phyloP scores from a whole-genome alignment of 176 grass and related monocot species.

The Aegilops umbellulata region DNA sequence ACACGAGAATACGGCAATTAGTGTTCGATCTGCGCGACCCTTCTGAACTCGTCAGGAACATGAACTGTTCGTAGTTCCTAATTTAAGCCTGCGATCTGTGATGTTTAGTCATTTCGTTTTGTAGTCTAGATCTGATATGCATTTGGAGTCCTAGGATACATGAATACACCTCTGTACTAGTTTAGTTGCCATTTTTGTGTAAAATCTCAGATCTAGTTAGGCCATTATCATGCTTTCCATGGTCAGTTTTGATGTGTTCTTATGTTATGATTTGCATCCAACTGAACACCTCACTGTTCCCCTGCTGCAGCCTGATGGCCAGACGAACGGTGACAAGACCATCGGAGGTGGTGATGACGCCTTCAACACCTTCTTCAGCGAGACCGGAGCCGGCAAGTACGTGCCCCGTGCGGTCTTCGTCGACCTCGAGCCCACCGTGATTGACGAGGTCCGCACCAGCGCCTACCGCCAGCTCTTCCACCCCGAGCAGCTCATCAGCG shows the following conservation, averaged over 20 bases:
- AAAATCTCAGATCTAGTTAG: background rate
- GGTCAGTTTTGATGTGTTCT: background rate
- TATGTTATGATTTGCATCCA: background rate
- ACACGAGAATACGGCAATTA: background rate
- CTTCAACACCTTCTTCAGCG: slow-evolving; percentile 81
- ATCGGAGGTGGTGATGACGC: slow-evolving; percentile 59
- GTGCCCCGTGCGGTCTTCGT: slow-evolving; percentile 77
- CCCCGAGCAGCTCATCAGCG: slow-evolving; percentile 73
- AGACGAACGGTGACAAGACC: slow-evolving; percentile 64
- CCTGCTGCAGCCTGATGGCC: slow-evolving; percentile 67
- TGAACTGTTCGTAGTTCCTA: background rate
- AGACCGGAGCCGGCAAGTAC: slow-evolving; percentile 76
- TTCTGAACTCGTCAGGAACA: background rate
- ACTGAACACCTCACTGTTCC: background rate
- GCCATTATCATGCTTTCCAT: background rate
- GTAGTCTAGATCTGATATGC: background rate
- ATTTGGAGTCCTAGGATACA: background rate
- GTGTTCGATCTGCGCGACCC: background rate
- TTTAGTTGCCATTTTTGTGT: background rate
- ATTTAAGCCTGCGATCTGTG: background rate
- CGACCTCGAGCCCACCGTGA: slow-evolving; percentile 84
- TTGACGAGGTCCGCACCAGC: slow-evolving; percentile 76
- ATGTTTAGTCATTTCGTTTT: background rate
- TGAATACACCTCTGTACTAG: too few species aligned
- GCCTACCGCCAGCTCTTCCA: slow-evolving; percentile 71